These are phyloP conservation scores for Globisporangium spinosum DNA, from an alignment of 352 stramenopile species.

Conservation along the genomic window DNA sequence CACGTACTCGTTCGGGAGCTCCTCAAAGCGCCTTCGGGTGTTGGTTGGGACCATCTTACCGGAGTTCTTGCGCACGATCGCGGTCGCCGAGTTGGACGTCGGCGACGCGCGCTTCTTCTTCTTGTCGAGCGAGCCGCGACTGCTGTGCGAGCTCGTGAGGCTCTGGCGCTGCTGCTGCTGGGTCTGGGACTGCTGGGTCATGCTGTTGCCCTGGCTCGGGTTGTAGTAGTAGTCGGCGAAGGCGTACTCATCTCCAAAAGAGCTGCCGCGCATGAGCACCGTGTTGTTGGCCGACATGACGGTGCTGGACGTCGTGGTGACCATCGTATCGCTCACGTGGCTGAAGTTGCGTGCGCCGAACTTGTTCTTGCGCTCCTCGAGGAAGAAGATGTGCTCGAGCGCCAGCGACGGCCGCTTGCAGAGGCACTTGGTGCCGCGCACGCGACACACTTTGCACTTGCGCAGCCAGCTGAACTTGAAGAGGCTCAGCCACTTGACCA, in stretches of 20 bases:
- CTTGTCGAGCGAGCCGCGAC: slow-evolving; percentile 13
- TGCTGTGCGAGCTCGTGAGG: slow-evolving; percentile 10
- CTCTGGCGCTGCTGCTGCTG: slow-evolving; percentile 5
- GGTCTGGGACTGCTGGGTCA: not conserved
- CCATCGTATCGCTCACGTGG: slow-evolving; percentile 68
- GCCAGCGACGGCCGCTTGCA: slow-evolving; percentile 64
- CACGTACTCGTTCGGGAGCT: slow-evolving; percentile 27
- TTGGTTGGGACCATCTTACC: slow-evolving; percentile 38
- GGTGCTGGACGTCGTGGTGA: slow-evolving; percentile 27
- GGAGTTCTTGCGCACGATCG: slow-evolving; percentile 56
- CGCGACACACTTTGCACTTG: slow-evolving; percentile 57
- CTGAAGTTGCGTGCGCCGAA: slow-evolving; percentile 72
- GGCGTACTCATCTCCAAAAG: slow-evolving; percentile 31
- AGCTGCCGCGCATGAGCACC: slow-evolving; percentile 38
- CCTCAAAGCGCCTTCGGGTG: slow-evolving; percentile 24
- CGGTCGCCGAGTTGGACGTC: slow-evolving; percentile 9
- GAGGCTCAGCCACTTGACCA: slow-evolving; percentile 50
- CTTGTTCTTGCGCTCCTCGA: slow-evolving; percentile 82
- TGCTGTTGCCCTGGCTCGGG: slow-evolving; percentile 13
- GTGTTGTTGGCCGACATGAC: slow-evolving; percentile 27
- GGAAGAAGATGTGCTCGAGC: slow-evolving; percentile 79
- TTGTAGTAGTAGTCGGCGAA: slow-evolving; percentile 31
- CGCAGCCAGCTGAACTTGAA: slow-evolving; percentile 69
- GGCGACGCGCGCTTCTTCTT: slow-evolving; percentile 10
- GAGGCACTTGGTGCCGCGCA: slow-evolving; percentile 62